Base-by-base conservation (phyloP, 1,284 basidiomycete species). In the Cryptococcus deneoformans region DNA sequence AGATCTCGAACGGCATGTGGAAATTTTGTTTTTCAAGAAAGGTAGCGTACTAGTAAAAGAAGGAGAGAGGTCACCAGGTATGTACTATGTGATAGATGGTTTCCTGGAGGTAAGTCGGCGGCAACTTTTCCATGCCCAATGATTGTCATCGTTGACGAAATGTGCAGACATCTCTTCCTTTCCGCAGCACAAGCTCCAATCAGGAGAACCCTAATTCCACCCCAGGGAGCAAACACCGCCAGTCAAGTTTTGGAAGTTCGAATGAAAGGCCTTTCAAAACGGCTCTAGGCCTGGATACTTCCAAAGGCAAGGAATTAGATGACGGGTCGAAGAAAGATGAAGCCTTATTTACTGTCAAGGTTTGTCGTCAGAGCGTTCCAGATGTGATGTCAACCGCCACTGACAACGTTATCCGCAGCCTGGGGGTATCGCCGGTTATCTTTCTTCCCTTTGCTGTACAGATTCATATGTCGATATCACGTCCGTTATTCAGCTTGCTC, bases 61-160 rank as follows among this genome's bases (percentile, higher is more conserved):
- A 6, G 95, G 93, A 36, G 95, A 99, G 73, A 81, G 62, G 39
- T 79, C 67, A 14, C 60, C 64, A 86, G 95, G 95, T 8, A 80
- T 99, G 34, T 99, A 95, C 81, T 99, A 95, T 69, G 93, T 99
- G 46, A 96, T 99, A 50, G 96, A 99, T 64, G 95, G 95, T 0
- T 93, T 97, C 76, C 80, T 99, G 43, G 95, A 99, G 69, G 92
- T 98, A 39, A 66, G 71, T 65, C 34, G 29, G 29, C 39, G 7
- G 34, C 16, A 16, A 37, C 36, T 2, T 38, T 46, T 20, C 16
- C 10, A 16, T 14, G 16, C 35, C 36, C 8, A 11, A 34, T 29
- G 10, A 24, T 4, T 12, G 20, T 34, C 29, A 5, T 29, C 29
- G 5, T 29, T 29, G 29, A 29, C 29, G 5, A 29, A 29, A 29